Evolutionary conservation across 1,284 basidiomycete genomes (phyloP).

Genomic region (Ganoderma resinaceum): DNA sequence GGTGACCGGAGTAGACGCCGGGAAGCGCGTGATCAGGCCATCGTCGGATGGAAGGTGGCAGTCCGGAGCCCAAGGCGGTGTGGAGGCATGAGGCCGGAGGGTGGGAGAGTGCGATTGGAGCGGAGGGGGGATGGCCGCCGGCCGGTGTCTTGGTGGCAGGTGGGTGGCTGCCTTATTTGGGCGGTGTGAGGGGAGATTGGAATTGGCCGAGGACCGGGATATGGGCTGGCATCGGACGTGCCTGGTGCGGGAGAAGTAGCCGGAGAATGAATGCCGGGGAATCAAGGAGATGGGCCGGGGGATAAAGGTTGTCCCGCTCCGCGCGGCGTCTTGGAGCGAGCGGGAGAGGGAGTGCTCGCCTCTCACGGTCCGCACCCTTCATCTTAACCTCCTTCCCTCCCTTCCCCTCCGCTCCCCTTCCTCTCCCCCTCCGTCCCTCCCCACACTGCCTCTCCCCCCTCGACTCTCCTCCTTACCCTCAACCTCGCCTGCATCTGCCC

Average conservation of each 20-base stretch:
- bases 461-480: slow-evolving; percentile 9
- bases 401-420: slow-evolving; percentile 37
- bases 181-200: slow-evolving; percentile 21
- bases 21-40: neutral
- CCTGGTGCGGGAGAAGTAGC: slow-evolving; percentile 25
- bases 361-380: slow-evolving; percentile 17
- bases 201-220: slow-evolving; percentile 19
- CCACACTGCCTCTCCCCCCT: slow-evolving; percentile 12
- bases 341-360: neutral
- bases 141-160: slow-evolving; percentile 27
- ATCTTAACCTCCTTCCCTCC: slow-evolving; percentile 21
- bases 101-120: slow-evolving; percentile 15
- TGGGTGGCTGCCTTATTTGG: slow-evolving; percentile 16
- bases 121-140: slow-evolving; percentile 14
- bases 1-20: slow-evolving; percentile 15
- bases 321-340: slow-evolving; percentile 10
- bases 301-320: neutral
- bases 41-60: slow-evolving; percentile 2
- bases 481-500: neutral
- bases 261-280: slow-evolving; percentile 31
- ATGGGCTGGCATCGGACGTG: slow-evolving; percentile 6
- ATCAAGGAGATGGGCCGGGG: slow-evolving; percentile 20
- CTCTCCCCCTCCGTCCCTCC: slow-evolving; percentile 26
- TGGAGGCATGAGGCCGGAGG: neutral
- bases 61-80: neutral